phyloP scores from a whole-genome alignment of 768 basidiomycete species.

The Dictyophora rubrovolvata region DNA sequence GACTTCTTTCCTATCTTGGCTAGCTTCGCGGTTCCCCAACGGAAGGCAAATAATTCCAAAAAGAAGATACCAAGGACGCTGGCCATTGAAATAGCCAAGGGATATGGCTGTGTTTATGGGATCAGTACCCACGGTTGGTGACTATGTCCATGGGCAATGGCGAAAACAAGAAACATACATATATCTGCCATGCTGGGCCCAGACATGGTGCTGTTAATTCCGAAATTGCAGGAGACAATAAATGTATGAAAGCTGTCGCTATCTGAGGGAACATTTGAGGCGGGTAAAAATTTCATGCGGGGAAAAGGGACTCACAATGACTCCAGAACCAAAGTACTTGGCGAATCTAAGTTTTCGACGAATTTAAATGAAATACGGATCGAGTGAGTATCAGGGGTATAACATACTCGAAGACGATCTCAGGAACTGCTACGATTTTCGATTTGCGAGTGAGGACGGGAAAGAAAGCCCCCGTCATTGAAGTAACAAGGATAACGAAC shows the following conservation, averaged over 20 bases:
- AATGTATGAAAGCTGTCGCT: slow-evolving; percentile 82
- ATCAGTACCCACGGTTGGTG: neutral
- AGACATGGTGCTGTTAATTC: slow-evolving; percentile 67
- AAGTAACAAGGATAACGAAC: slow-evolving; percentile 61
- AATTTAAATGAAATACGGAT: neutral
- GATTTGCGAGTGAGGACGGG: slow-evolving; percentile 54
- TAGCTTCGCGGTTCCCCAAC: slow-evolving; percentile 72
- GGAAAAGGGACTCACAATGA: slow-evolving; percentile 46
- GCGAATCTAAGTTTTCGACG: slow-evolving; percentile 45
- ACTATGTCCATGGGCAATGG: slow-evolving; percentile 1
- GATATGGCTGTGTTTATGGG: slow-evolving; percentile 49
- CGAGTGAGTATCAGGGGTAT: neutral
- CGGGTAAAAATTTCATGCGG: neutral
- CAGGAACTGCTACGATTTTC: slow-evolving; percentile 45
- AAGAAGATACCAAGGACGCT: slow-evolving; percentile 81
- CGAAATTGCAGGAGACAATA: slow-evolving; percentile 65
- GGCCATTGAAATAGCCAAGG: slow-evolving; percentile 68
- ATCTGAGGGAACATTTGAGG: slow-evolving; percentile 37
- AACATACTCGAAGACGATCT: slow-evolving; percentile 57
- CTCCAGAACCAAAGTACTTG: slow-evolving; percentile 86
- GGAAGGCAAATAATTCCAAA: slow-evolving; percentile 76
- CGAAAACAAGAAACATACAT: slow-evolving; percentile 39
- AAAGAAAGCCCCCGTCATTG: slow-evolving; percentile 54
- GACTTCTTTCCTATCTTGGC: slow-evolving; percentile 44
- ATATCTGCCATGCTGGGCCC: slow-evolving; percentile 54